Base-by-base conservation (phyloP, 2,329 filamentous ascomycete genomes). In the Gaeumannomyces tritici region DNA sequence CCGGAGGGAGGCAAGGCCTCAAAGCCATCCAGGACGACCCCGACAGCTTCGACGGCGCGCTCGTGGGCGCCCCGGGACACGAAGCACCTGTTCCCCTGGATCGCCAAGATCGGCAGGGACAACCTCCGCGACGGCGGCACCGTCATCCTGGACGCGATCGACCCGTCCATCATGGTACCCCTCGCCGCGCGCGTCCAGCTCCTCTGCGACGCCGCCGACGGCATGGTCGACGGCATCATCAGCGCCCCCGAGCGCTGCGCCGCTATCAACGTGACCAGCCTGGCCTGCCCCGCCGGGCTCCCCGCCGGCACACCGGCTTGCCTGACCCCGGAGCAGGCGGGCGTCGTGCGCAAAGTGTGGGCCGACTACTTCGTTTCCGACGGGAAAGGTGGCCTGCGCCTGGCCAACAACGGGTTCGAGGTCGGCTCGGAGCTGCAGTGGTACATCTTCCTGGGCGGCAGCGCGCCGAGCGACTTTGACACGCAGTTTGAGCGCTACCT, bases 1-100 rank as follows among this genome's bases (percentile, higher is more conserved):
- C 82, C 0, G 84, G 84, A n/a, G 83, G 83, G 0, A 73, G 83
- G 0, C 83, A 86, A 71, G 83, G 83, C 2, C 71, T 84, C 11
- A 82, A 80, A 64, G 78, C 81, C 63, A 74, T 79, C 4, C 79
- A 85, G 67, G 70, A 76, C 15, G 83, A 76, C 60, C 82, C 83
- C 0, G 76, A 79, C 11, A 81, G 82, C 65, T 85, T 86, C 63
- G 82, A 86, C 65, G 83, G 83, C 26, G 75, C 82, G 12, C 68
- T 86, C 1, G 78, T 82, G 15, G 81, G 81, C 7, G 70, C 71
- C 3, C 74, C 80, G 66, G 72, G 69, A 70, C 63, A 78, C 75
- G 1, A 71, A 71, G 12, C 77, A 79, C 66, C 66, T 82, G 73
- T 68, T 69, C 63, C 65, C 66, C n/a, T 73, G 67, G 66, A 74